phyloP scores from a whole-genome alignment of 2,329 filamentous ascomycete species.

The Sphaerulina vaccinii region DNA sequence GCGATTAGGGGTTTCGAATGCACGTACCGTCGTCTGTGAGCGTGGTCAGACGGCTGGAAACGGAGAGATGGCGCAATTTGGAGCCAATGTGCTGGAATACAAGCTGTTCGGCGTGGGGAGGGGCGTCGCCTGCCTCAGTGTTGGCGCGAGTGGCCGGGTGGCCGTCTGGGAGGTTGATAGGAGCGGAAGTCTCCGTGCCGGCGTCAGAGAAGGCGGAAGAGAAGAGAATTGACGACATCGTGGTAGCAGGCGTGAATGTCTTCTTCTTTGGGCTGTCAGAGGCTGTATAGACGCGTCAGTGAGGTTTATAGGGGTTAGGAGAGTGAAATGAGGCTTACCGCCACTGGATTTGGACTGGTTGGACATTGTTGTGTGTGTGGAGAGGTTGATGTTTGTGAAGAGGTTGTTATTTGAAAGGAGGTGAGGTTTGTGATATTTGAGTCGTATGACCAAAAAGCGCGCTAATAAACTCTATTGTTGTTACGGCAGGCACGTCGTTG shows the following conservation, averaged over 20 bases:
- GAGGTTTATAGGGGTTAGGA: too few relatives aligned
- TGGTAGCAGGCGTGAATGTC: background rate
- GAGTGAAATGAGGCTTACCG: too few relatives aligned
- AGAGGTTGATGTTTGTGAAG: constrained; percentile 12
- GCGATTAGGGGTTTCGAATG: background rate
- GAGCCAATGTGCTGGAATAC: constrained; percentile 6
- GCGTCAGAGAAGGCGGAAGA: constrained; percentile 14
- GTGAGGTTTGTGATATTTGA: constrained; percentile 4
- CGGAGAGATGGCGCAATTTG: background rate
- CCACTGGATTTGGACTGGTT: too few relatives aligned
- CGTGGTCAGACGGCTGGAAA: background rate
- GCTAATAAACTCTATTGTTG: too few relatives aligned
- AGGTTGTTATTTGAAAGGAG: constrained; percentile 1
- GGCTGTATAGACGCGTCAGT: too few relatives aligned
- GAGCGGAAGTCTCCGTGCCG: constrained; percentile 4
- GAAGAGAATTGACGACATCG: constrained; percentile 12
- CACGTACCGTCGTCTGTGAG: constrained; percentile 1
- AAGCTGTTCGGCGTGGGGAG: constrained; percentile 1
- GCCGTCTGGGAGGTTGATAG: constrained; percentile 11
- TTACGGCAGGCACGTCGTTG: too few relatives aligned
- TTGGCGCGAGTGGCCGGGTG: constrained; percentile 18
- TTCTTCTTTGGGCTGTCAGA: too few relatives aligned
- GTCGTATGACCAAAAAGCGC: too few relatives aligned
- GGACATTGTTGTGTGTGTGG: constrained; percentile 3
- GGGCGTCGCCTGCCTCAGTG: constrained; percentile 17